Conservation (phyloP, 2,329 filamentous ascomycete species). For the Trichoderma sp. region DNA sequence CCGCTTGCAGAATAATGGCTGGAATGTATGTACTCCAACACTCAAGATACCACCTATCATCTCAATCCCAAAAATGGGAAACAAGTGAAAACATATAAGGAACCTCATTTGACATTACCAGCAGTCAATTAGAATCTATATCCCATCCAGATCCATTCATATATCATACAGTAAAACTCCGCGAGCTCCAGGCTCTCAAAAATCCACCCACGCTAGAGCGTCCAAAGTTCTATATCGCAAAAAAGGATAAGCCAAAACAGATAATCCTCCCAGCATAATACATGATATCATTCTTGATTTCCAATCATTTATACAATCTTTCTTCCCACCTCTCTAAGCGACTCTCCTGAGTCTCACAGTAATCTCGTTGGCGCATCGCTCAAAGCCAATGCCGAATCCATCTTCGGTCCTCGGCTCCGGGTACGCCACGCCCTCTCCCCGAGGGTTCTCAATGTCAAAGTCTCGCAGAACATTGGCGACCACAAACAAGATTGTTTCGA, state of each 20-base stretch:
- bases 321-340: not conserved
- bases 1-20: not conserved
- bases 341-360: conserved; percentile 27
- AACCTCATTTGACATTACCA: not conserved
- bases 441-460: conserved; percentile 31
- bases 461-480: conserved; percentile 31
- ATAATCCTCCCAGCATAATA: not conserved
- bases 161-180: not conserved
- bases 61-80: not conserved
- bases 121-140: not conserved
- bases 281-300: not conserved
- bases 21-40: not conserved
- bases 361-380: conserved; percentile 33
- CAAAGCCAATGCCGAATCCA: conserved; percentile 36
- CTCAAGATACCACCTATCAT: not conserved
- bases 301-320: not conserved
- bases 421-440: conserved; percentile 24
- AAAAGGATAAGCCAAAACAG: not conserved
- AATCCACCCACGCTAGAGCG: not conserved
- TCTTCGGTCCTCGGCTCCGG: conserved; percentile 28
- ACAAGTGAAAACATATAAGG: not conserved
- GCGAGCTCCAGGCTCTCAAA: conserved; percentile 2
- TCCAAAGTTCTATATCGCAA: not conserved
- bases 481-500: conserved; percentile 33
- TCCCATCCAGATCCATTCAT: not conserved